A percentile compares a stretch with the other conserved stretches of the same genome.
Conservation (phyloP, 2,329 filamentous ascomycete genomes). For the Talaromyces marneffei region DNA sequence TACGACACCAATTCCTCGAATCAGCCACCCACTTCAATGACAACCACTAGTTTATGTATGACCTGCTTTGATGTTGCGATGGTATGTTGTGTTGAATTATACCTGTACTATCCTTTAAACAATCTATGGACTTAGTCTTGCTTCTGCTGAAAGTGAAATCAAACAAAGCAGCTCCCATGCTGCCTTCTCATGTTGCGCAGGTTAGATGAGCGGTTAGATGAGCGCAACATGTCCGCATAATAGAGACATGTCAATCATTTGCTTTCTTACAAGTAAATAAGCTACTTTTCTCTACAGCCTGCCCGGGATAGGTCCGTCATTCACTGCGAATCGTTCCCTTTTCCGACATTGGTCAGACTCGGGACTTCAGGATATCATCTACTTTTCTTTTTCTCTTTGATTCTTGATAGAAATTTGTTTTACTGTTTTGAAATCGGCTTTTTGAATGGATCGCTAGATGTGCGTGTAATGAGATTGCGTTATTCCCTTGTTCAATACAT, state of each 20-base stretch:
- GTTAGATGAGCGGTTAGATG: background rate
- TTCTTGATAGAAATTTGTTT: no score
- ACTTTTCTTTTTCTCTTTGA: no score
- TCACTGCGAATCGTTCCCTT: no score
- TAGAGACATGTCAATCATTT: background rate
- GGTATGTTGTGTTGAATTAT: background rate
- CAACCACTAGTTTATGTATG: background rate
- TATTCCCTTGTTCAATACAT: background rate
- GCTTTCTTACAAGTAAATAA: background rate
- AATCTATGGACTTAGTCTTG: no score
- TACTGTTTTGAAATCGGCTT: no score
- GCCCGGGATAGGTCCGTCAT: no score
- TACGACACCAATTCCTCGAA: background rate
- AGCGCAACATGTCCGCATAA: no score
- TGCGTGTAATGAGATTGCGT: no score
- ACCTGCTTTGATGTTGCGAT: background rate
- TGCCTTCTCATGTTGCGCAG: background rate
- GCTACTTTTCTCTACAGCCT: background rate
- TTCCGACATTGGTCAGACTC: background rate
- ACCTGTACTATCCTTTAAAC: no score
- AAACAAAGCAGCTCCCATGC: background rate
- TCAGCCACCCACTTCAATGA: background rate
- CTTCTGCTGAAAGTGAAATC: background rate
- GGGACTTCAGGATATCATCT: no score
- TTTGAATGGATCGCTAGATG: no score